Evolutionary conservation across 148 eudicot genomes (phyloP), one percentile per base, ranked within the genome.

Genomic region (Cornus kousa): DNA sequence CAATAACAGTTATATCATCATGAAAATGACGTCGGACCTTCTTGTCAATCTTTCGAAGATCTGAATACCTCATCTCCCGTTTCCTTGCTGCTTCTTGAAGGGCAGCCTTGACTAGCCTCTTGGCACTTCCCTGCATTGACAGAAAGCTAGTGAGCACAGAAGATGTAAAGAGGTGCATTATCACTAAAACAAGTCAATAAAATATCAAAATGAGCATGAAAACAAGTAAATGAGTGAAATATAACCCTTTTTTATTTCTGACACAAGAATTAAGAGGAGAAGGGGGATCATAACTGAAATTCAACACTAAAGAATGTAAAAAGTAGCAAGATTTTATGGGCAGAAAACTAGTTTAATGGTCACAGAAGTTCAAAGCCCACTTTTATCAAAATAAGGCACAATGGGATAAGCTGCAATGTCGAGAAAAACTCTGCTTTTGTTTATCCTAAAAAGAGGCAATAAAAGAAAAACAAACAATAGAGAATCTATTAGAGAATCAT

Each of bases 71-170:
- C 90, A 91, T 87, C 85, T 91, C 96, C 24, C 96, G 83, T 80
- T 91, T 91, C 78, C 87, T 90, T 9, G 96, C 96, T 67, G 96
- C 96, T 88, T 88, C 95, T 5, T 90, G 95, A 53, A 91, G 89
- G 22, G 95, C 95, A 76, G 95, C 95, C 75, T 89, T 90, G 31
- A 90, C 80, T 11, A 91, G 89, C 75, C 91, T 86, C 78, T 85
- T 89, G 19, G 95, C 95, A 78, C 89, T 89, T 85, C 95, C 95
- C 95, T 91, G 87, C 80, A 81, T 72, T 43, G 28, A 32, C 50
- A 57, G 72, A 67, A 31, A 68, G 40, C 35, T 55, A 59, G 50
- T 67, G 11, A 78, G 74, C 69, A 48, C 35, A 64, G 20, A 64
- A 50, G 3, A 10, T 53, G 35, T 68, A n/a, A 33, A 24, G 20